Evolutionary conservation across 164 flowering plant genomes (phyloP), one percentile per base, ranked within the genome.

Genomic region (Tetracentron sinense): DNA sequence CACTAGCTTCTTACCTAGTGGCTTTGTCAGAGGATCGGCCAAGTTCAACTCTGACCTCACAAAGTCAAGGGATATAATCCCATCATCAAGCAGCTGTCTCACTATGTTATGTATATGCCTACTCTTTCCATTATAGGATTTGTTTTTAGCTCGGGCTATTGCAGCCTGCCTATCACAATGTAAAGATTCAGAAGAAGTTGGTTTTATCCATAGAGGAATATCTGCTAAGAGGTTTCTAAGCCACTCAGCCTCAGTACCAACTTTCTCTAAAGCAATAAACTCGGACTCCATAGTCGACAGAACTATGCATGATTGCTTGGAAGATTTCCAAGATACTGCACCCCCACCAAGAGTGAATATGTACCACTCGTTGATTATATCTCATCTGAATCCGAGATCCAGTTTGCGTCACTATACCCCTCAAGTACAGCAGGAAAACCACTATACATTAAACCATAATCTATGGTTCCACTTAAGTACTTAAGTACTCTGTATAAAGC

Each of bases 391-490:
- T n/a, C 25, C 10, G 26, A 30, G 4, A 38, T 31, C 21, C 61
- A 58, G 42, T 59, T 38, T 23, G 49, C 50, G 26, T 38, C 62
- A 42, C 31, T 19, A 15, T n/a, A 42, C 5, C 62, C 50, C 17
- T 59, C 49, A 16, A 38, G 15, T 10, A 26, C 11, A 4, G 22
- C 17, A 23, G 28, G 62, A 59, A 8, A 22, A 1, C 42, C 29
- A 11, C 28, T 21, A 59, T 20, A 59, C n/a, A n/a, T n/a, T n/a
- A n/a, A n/a, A n/a, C n/a, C n/a, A n/a, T n/a, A n/a, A n/a, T n/a
- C n/a, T n/a, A n/a, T n/a, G n/a, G 50, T 59, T 42, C 62, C 51
- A 38, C 21, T 22, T 25, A 59, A 30, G 19, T 59, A 59, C 7
- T 16, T 23, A 2, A 59, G 19, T 20, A 30, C 30, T 31, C 44